Percentiles rank a stretch among this genome's conserved stretches.
Conservation (phyloP, 2,329 filamentous ascomycete genomes). For the Didymella pinodella region DNA sequence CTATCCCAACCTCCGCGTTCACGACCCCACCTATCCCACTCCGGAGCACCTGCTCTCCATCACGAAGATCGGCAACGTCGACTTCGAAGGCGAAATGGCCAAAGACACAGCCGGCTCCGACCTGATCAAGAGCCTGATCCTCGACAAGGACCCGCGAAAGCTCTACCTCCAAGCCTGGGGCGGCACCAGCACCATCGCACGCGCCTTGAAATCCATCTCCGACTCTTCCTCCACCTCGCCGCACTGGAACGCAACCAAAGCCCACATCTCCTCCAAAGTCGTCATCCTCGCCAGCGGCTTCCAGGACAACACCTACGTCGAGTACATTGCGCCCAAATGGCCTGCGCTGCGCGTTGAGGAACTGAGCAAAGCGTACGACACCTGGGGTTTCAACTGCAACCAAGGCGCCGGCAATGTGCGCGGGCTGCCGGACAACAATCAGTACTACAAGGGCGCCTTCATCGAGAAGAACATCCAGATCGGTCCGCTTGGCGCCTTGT, state of each 20-base stretch:
- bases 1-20: background rate
- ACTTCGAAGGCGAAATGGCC: background rate
- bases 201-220: background rate
- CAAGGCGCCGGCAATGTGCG: background rate
- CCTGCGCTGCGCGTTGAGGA: background rate
- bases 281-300: background rate
- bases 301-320: background rate
- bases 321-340: background rate
- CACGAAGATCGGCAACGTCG: background rate
- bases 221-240: background rate
- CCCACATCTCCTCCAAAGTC: background rate
- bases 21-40: background rate
- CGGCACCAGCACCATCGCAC: background rate
- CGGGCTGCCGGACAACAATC: background rate
- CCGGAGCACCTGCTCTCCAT: background rate
- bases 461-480: background rate
- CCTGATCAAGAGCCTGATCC: background rate
- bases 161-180: background rate
- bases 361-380: background rate
- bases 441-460: background rate
- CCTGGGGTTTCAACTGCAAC: background rate
- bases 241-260: background rate
- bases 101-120: background rate
- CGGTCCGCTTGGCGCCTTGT: constrained; percentile 49
- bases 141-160: background rate